Percentiles rank a stretch among this genome's conserved stretches.
Evolutionary conservation across 1,139 yeast genomes (phyloP).

Genomic region (Zygoascus meyerae): DNA sequence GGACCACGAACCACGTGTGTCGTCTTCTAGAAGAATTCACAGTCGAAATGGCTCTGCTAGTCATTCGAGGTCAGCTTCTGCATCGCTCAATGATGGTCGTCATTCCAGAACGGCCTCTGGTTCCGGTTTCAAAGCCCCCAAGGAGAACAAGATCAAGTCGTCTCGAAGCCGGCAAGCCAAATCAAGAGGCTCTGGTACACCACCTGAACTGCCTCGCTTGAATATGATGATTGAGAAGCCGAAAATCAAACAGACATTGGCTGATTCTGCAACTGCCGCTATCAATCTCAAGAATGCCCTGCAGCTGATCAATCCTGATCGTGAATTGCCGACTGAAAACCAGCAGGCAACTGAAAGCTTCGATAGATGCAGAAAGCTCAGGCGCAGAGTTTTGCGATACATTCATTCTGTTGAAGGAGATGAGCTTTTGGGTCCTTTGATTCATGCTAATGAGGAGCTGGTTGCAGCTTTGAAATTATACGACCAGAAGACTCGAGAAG

Average conservation of each 20-base stretch:
- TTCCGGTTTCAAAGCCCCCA: constrained; percentile 16
- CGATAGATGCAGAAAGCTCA: constrained; percentile 65
- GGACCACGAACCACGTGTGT: constrained; percentile 4
- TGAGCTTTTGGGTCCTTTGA: constrained; percentile 76
- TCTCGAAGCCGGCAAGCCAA: background rate
- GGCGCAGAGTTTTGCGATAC: constrained; percentile 74
- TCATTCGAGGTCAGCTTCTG: background rate
- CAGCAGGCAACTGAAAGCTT: constrained; percentile 54
- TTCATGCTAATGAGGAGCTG: constrained; percentile 84
- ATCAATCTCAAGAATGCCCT: constrained; percentile 66
- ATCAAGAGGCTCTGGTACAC: background rate
- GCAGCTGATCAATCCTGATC: constrained; percentile 45
- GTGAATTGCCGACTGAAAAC: constrained; percentile 56
- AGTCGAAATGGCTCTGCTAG: background rate
- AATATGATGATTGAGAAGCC: constrained; percentile 70
- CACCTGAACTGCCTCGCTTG: constrained; percentile 26
- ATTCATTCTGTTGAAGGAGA: constrained; percentile 65
- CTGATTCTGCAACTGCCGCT: constrained; percentile 71
- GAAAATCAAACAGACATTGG: constrained; percentile 59
- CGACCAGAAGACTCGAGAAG: constrained; percentile 53
- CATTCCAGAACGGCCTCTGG: constrained; percentile 27
- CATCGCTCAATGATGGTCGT: background rate
- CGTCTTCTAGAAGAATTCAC: constrained; percentile 1
- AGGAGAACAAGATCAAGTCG: constrained; percentile 1
- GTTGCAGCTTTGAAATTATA: constrained; percentile 65